Percentiles rank a stretch among this genome's conserved stretches.
phyloP scores from a whole-genome alignment of 345 rosid genomes.

The Citrus australasica region DNA sequence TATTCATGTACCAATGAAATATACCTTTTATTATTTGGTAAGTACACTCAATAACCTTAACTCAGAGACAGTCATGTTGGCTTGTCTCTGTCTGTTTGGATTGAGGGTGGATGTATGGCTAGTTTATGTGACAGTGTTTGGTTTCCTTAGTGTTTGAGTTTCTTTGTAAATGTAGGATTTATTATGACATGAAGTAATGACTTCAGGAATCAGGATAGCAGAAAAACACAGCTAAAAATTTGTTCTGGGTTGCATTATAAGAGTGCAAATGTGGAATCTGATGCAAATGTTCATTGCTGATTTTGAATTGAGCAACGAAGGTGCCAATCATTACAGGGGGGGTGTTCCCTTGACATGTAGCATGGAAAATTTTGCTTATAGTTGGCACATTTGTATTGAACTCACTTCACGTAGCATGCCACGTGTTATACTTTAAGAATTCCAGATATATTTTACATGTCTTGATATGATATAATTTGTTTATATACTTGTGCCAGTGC shows the following conservation, averaged over 20 bases:
- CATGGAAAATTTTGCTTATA: background rate
- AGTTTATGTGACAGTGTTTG: background rate
- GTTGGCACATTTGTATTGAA: background rate
- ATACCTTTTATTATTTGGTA: background rate
- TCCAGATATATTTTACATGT: background rate
- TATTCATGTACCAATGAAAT: background rate
- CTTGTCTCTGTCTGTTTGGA: background rate
- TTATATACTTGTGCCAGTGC: background rate
- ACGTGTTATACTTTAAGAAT: background rate
- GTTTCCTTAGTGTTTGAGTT: background rate
- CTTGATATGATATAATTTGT: background rate
- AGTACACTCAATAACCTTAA: background rate
- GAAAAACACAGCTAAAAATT: background rate
- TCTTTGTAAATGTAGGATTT: background rate
- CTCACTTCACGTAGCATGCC: background rate
- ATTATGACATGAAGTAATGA: background rate
- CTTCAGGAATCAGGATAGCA: background rate
- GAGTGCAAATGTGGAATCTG: background rate
- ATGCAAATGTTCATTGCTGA: background rate
- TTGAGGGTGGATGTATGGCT: background rate
- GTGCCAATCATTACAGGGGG: background rate
- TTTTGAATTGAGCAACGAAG: background rate
- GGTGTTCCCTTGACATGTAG: background rate
- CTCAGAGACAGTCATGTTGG: background rate
- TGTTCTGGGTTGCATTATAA: background rate